Conservation (phyloP, 2,329 filamentous ascomycete genomes). For the Talaromyces rugulosus region DNA sequence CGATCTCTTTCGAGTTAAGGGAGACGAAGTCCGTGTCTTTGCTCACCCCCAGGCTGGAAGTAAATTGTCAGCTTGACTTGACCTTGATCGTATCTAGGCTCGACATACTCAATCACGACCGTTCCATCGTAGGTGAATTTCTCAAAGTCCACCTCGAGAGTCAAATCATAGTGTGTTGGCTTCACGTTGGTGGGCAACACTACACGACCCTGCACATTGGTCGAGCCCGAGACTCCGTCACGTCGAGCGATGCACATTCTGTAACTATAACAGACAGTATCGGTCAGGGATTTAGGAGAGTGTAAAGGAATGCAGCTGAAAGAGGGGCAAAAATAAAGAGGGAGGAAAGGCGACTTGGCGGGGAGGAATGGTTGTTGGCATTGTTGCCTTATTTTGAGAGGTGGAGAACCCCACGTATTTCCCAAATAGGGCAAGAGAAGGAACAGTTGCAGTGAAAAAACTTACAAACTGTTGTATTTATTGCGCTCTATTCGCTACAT, state of each 20-base stretch:
- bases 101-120: background rate
- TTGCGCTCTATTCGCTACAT: too few relatives aligned
- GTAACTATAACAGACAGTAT: background rate
- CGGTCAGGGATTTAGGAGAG: background rate
- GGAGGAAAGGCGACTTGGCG: background rate
- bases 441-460: too few relatives aligned
- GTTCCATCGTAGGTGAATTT: background rate
- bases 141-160: background rate
- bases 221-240: background rate
- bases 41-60: background rate
- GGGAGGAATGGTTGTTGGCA: background rate
- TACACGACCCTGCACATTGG: background rate
- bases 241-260: background rate
- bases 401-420: background rate
- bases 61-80: background rate
- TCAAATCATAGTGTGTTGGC: background rate
- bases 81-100: background rate
- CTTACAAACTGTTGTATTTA: too few relatives aligned
- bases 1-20: background rate
- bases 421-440: background rate
- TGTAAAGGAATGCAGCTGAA: background rate
- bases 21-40: background rate
- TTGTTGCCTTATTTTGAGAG: background rate
- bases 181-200: background rate
- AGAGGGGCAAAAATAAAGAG: background rate